Base-by-base conservation (phyloP, 495 filamentous ascomycete species). In the Annulohypoxylon nitens region DNA sequence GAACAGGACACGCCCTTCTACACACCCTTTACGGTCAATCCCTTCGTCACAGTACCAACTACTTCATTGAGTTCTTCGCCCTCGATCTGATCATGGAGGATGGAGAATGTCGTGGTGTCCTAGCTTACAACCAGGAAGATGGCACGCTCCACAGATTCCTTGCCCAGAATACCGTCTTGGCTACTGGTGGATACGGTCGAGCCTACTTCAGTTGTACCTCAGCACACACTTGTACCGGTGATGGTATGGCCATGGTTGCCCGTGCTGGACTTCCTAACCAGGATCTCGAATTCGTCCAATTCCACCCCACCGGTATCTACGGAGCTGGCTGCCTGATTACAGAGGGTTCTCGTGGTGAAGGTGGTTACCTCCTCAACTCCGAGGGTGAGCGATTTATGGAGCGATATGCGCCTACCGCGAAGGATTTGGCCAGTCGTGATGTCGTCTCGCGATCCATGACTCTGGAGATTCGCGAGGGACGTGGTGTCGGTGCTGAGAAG, bases 331-430 rank as follows among this genome's bases (percentile, higher is more conserved):
- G 95, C 83, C 84, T 99, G 87, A 99, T 99, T 79, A 99, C 96
- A 45, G 95, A 99, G 85, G 96, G 96, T 75, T 93, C 96, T 75
- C 93, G 96, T 86, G 96, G 96, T 83, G 96, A 99, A 87, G 96
- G 96, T 86, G 96, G 96, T 79, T 97, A 97, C 83, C 89, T 99
- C 34, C 89, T 98, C 61, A 99, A 99, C 87, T 91, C 90, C 37
- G 92, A 98, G 87, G 96, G 96, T 83, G 96, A 98, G 85, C 92
- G 95, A 76, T 99, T 99, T 84, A 99, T 99, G 95, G 95, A 98
- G 84, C 89, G 95, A 80, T 99, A 99, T 80, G 95, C 95, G 53
- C 95, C 95, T 70, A 97, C 94, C 57, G 95, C 95, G 68, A 98
- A 97, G 90, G 95, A 99, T 89, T 87, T 97, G 75, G 94, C 94